phyloP scores from a whole-genome alignment of 2,329 filamentous ascomycete species.

The Bretziella fagacearum region DNA sequence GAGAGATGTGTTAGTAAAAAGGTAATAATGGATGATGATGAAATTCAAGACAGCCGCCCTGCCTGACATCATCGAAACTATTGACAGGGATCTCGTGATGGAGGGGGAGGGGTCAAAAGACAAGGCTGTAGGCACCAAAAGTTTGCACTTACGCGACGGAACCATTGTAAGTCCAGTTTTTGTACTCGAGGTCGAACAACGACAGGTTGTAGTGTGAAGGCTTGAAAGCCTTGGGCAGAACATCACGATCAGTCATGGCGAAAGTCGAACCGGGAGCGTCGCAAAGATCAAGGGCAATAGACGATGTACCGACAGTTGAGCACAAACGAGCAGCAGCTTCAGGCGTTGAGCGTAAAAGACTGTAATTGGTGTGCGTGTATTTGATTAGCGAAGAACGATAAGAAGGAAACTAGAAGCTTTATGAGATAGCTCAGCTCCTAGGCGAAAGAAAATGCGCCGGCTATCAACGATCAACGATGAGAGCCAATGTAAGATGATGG shows the following conservation, averaged over 20 bases:
- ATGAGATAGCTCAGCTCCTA: too few relatives aligned
- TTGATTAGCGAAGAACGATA: neutral
- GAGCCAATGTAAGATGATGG: too few relatives aligned
- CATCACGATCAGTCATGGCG: slow-evolving; percentile 42
- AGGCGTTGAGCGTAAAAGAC: slow-evolving; percentile 7
- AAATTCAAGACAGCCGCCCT: neutral
- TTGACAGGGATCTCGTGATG: slow-evolving; percentile 1
- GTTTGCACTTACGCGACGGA: slow-evolving; percentile 39
- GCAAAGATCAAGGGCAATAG: slow-evolving; percentile 17
- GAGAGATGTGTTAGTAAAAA: slow-evolving; percentile 3
- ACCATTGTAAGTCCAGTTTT: slow-evolving; percentile 61
- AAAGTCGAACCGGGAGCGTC: slow-evolving; percentile 15
- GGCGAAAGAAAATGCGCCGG: too few relatives aligned
- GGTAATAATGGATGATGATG: neutral
- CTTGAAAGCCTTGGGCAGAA: slow-evolving; percentile 50
- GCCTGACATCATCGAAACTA: neutral
- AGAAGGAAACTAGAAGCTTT: too few relatives aligned
- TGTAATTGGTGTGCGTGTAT: too few relatives aligned
- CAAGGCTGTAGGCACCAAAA: neutral
- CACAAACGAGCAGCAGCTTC: slow-evolving; percentile 15
- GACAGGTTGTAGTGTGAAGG: slow-evolving; percentile 74
- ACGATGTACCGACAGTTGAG: slow-evolving; percentile 18
- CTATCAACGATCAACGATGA: too few relatives aligned
- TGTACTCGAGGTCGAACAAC: slow-evolving; percentile 66
- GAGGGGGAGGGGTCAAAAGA: neutral